Conservation (phyloP, 371 early-diverging fungal genomes). For the Rhizopus sp. region DNA sequence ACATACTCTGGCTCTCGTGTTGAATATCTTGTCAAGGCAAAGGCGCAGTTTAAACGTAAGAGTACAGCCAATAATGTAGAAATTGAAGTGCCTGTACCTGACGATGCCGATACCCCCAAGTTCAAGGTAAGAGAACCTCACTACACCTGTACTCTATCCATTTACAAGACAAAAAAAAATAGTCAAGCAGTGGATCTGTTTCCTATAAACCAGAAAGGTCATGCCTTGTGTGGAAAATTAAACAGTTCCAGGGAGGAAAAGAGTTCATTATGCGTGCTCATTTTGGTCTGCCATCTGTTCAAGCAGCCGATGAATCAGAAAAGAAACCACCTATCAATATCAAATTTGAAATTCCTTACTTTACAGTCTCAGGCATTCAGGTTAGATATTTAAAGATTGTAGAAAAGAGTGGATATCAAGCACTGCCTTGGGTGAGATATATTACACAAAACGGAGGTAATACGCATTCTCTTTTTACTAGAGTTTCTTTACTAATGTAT, state of each 20-base stretch:
- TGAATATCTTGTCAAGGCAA: slow-evolving; percentile 97
- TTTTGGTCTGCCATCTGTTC: slow-evolving; percentile 95
- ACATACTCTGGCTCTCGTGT: slow-evolving; percentile 90
- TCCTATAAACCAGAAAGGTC: slow-evolving; percentile 94
- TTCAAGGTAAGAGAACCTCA: slow-evolving; percentile 75
- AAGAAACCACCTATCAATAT: slow-evolving; percentile 95
- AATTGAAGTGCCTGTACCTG: slow-evolving; percentile 95
- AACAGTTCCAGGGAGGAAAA: slow-evolving; percentile 97
- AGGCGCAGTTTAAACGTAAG: slow-evolving; percentile 95
- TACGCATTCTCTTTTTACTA: not conserved
- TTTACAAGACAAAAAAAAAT: not conserved
- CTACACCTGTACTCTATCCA: not conserved
- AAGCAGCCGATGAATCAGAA: slow-evolving; percentile 89
- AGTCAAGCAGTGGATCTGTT: slow-evolving; percentile 88
- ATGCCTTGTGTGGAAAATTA: slow-evolving; percentile 96
- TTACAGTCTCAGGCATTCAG: slow-evolving; percentile 96
- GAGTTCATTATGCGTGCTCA: slow-evolving; percentile 95
- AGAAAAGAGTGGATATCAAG: slow-evolving; percentile 97
- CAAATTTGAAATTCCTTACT: slow-evolving; percentile 98
- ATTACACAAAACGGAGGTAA: slow-evolving; percentile 95
- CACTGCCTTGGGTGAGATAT: slow-evolving; percentile 98
- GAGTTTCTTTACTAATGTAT: not conserved
- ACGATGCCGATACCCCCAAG: slow-evolving; percentile 96
- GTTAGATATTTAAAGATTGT: slow-evolving; percentile 98
- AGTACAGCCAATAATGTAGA: slow-evolving; percentile 98